Evolutionary conservation across 129 eudicot species (phyloP).

Genomic region (Flaveria trinervia): DNA sequence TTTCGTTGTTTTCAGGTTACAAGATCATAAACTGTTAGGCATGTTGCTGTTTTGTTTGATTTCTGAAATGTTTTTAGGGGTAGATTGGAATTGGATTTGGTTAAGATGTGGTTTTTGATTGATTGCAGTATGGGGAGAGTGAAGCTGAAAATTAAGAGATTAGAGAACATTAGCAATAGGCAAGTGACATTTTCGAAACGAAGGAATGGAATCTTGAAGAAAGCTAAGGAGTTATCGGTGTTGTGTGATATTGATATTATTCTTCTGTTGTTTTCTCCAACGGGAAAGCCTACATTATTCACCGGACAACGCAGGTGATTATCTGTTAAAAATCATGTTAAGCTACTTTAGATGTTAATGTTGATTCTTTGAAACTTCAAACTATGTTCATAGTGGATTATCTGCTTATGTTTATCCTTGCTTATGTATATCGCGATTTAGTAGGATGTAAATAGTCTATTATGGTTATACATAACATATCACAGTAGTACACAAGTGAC

Average conservation of each 20-base stretch:
- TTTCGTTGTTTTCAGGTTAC: not conserved
- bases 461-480: too few species aligned
- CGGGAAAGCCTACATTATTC: constrained; percentile 79
- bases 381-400: too few species aligned
- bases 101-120: not conserved
- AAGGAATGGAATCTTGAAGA: constrained; percentile 78
- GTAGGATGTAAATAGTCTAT: too few species aligned
- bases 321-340: not conserved
- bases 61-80: not conserved
- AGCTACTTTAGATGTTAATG: not conserved
- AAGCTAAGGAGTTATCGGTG: constrained; percentile 82
- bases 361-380: too few species aligned
- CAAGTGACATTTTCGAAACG: constrained; percentile 86
- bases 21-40: not conserved
- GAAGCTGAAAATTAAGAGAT: constrained; percentile 80
- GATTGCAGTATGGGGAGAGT: constrained; percentile 95
- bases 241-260: constrained; percentile 84
- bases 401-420: not conserved
- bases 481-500: not conserved
- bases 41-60: not conserved
- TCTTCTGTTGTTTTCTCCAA: constrained; percentile 91
- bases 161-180: constrained; percentile 81
- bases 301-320: constrained; percentile 76
- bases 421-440: not conserved
- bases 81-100: not conserved